Conservation (phyloP, 495 filamentous ascomycete species). For the Polyplosphaeria fusca region DNA sequence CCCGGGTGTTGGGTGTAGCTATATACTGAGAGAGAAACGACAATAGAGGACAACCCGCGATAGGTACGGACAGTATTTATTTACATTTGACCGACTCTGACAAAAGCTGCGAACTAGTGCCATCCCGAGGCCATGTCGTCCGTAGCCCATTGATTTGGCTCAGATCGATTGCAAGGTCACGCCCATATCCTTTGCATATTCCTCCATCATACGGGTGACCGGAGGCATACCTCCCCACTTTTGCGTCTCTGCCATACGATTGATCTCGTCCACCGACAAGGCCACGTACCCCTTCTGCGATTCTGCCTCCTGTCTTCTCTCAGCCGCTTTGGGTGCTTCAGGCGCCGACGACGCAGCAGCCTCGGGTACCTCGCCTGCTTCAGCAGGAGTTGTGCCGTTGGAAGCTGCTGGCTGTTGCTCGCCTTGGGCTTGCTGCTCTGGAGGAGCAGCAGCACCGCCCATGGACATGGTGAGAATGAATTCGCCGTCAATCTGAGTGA, state of each 20-base stretch:
- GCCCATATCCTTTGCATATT: constrained; percentile 18
- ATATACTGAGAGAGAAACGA: too few species aligned
- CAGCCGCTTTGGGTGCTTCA: background rate
- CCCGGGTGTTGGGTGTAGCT: too few species aligned
- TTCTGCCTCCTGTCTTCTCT: too few species aligned
- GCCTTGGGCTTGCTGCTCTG: background rate
- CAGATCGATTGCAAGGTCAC: too few species aligned
- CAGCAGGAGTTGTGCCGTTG: background rate
- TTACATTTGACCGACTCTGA: too few species aligned
- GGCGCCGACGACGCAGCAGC: background rate
- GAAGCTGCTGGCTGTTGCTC: background rate
- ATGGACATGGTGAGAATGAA: constrained; percentile 32
- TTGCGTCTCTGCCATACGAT: constrained; percentile 17
- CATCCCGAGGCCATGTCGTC: too few species aligned
- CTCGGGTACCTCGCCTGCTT: background rate
- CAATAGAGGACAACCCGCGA: too few species aligned
- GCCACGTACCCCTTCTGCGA: constrained; percentile 1
- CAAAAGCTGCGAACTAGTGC: too few species aligned
- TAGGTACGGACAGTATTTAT: too few species aligned
- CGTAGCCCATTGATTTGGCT: too few species aligned
- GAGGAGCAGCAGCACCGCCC: constrained; percentile 1
- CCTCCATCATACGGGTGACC: constrained; percentile 18
- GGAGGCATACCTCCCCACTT: constrained; percentile 16
- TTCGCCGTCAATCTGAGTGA: constrained; percentile 33
- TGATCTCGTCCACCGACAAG: constrained; percentile 21